A percentile compares a stretch with the other conserved stretches of the same genome.
Conservation (phyloP, 305 asterid species). For the Withania somnifera region DNA sequence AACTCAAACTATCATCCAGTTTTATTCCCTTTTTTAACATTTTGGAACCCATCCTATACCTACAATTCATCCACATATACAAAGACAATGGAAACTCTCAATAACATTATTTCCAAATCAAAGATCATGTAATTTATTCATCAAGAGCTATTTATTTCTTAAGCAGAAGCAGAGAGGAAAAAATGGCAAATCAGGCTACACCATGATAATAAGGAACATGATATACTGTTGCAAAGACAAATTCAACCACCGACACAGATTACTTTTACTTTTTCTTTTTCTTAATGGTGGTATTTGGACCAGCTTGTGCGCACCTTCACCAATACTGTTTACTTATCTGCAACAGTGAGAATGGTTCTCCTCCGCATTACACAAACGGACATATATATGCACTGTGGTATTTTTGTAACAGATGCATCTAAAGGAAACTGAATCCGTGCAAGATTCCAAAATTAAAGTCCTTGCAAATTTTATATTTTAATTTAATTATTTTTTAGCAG, state of each 20-base stretch:
- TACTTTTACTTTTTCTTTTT: not conserved
- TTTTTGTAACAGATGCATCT: not conserved
- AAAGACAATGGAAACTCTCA: not conserved
- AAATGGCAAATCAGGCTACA: not conserved
- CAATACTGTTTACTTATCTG: not conserved
- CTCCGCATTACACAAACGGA: not conserved
- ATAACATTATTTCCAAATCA: not conserved
- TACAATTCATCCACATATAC: not conserved
- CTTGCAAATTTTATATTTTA: not conserved
- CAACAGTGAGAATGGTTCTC: not conserved
- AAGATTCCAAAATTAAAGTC: not conserved
- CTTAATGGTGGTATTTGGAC: not conserved
- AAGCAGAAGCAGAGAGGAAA: not conserved
- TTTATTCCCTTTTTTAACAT: not conserved
- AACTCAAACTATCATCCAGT: conserved; percentile 4
- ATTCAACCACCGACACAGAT: not conserved
- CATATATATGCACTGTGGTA: not conserved
- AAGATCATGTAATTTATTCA: not conserved
- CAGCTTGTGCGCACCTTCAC: not conserved
- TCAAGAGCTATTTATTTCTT: not conserved
- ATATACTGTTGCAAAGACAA: not conserved
- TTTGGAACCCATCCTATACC: not conserved
- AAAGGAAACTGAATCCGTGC: not conserved
- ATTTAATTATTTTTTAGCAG: too few species aligned
- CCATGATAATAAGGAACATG: not conserved